Evolutionary conservation across 2,329 filamentous ascomycete species (phyloP), one percentile per base, ranked within the genome.

Genomic region (Arthrinium puccinioides): DNA sequence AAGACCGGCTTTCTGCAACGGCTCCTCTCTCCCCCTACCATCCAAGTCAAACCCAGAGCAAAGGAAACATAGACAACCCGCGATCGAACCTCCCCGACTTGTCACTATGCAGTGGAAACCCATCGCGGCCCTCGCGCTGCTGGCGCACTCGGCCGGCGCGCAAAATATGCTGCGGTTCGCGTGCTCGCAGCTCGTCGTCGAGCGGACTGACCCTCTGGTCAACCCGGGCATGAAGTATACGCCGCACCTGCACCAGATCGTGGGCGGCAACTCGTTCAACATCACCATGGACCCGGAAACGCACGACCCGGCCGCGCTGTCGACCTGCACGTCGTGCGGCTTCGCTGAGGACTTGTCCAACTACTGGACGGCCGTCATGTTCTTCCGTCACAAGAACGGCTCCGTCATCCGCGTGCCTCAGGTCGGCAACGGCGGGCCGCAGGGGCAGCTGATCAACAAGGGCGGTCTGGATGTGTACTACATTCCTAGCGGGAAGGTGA

Each of bases 311-410:
- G 47, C 59, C 9, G 24, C 46, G 28, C 41, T 44, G 35, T 66
- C 63, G 9, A 62, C 57, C 23, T 66, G 63, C 55, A 67, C 62
- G 8, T 64, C 62, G 16, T 67, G 64, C 54, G 63, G 51, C 28
- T 66, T 67, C 52, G 52, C 50, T 40, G 57, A 67, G 49, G 62
- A 67, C 50, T 56, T 59, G 49, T 65, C 61, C 53, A 67, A 67
- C 60, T 66, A 67, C 58, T 67, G 64, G 63, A 66, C 63, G 16
- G 61, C 63, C 40, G 61, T 65, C 49, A 59, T 67, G 58, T 67
- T 66, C 57, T 67, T 63, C 58, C 58, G 62, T 49, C 52, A 56
- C 38, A 57, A 52, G 52, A 67, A 67, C 53, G 63, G 63, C 38
- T 61, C 56, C 37, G 65, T 60, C 51, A 57, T 60, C 46, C 62